Percentiles rank a stretch among this genome's conserved stretches.
Conservation (phyloP, 2,329 filamentous ascomycete species). For the Xylariales sp. region DNA sequence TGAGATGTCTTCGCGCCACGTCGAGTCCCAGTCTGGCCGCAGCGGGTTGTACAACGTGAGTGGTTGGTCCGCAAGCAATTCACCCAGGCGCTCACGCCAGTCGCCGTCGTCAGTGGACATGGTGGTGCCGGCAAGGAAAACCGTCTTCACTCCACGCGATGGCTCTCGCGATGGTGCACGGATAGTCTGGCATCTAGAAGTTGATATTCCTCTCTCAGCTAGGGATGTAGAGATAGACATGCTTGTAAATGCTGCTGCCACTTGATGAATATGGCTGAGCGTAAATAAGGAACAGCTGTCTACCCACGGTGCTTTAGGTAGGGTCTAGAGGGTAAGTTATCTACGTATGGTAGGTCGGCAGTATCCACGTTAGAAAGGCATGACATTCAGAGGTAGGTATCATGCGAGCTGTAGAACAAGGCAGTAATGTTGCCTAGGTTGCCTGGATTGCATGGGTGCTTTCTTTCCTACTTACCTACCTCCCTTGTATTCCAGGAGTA, state of each 20-base stretch:
- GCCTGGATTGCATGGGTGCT: too few relatives aligned
- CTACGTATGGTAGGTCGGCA: too few relatives aligned
- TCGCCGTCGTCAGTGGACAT: conserved; percentile 54
- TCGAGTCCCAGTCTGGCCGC: conserved; percentile 66
- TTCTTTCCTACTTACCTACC: too few relatives aligned
- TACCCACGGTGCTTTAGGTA: neutral
- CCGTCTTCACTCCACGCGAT: conserved; percentile 43
- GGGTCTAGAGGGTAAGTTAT: too few relatives aligned
- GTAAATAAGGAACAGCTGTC: neutral
- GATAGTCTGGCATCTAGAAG: conserved; percentile 46
- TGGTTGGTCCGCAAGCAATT: conserved; percentile 56
- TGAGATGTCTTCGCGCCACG: conserved; percentile 62
- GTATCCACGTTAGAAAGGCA: too few relatives aligned
- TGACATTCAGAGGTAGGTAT: too few relatives aligned
- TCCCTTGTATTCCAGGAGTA: too few relatives aligned
- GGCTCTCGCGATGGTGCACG: conserved; percentile 45
- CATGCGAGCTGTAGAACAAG: too few relatives aligned
- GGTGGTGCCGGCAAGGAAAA: conserved; percentile 72
- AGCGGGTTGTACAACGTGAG: conserved; percentile 69
- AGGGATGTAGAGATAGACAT: too few relatives aligned
- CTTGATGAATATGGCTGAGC: neutral
- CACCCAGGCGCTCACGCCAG: conserved; percentile 63
- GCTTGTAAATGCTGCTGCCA: neutral
- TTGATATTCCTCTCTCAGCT: conserved; percentile 1
- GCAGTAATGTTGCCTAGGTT: too few relatives aligned